phyloP scores from a whole-genome alignment of 2,329 filamentous ascomycete genomes.

The Fusarium algeriense region DNA sequence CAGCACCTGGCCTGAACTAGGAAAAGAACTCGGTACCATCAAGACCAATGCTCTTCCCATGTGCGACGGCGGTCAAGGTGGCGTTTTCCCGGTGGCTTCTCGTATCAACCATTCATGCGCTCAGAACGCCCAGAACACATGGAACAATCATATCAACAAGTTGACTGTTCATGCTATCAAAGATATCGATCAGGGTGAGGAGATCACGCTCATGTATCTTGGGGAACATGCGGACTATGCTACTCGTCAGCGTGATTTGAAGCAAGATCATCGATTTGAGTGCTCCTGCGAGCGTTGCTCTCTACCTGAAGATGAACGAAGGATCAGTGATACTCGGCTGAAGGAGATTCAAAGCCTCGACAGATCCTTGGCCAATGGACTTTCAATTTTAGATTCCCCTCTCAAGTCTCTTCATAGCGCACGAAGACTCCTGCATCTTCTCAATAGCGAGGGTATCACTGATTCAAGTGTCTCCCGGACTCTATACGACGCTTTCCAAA shows the following conservation, averaged over 20 bases:
- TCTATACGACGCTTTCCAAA: background rate
- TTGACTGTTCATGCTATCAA: conserved; percentile 42
- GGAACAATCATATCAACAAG: conserved; percentile 36
- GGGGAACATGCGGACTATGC: background rate
- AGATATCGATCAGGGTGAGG: conserved; percentile 43
- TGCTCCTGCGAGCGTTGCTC: conserved; percentile 26
- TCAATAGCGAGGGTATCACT: background rate
- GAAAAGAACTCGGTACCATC: conserved; percentile 3
- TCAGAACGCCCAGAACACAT: conserved; percentile 44
- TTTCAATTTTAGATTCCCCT: background rate
- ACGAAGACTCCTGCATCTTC: background rate
- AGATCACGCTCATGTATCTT: conserved; percentile 44
- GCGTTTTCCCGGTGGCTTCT: conserved; percentile 39
- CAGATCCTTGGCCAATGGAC: background rate
- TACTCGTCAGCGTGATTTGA: background rate
- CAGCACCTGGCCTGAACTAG: background rate
- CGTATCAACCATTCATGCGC: conserved; percentile 49
- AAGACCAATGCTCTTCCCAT: conserved; percentile 24
- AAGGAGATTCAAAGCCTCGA: conserved; percentile 1
- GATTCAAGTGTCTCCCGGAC: background rate
- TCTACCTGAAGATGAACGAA: background rate
- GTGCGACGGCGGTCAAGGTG: background rate
- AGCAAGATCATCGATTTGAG: background rate
- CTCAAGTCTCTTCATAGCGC: background rate
- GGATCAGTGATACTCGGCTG: conserved; percentile 2